Percentiles rank a stretch among this genome's conserved stretches.
Conservation (phyloP, 306 rosid species). For the Geum urbanum region DNA sequence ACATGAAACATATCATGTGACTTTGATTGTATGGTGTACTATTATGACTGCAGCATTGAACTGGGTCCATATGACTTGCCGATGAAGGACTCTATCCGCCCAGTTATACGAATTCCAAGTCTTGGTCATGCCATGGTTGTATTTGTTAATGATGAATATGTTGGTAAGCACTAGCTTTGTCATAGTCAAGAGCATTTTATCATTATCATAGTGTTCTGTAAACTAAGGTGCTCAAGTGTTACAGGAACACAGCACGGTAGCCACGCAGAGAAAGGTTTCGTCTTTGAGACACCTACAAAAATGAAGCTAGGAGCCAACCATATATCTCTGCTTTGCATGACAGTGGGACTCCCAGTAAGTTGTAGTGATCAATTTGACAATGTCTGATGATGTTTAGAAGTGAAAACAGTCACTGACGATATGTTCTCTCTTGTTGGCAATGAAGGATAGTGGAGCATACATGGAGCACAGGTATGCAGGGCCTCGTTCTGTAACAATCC, state of each 20-base stretch:
- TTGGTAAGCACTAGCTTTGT: constrained; percentile 45
- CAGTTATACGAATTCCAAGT: constrained; percentile 53
- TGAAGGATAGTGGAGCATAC: constrained; percentile 92
- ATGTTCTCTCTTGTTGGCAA: constrained; percentile 5
- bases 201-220: not conserved
- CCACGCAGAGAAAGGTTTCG: constrained; percentile 56
- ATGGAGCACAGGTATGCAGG: constrained; percentile 91
- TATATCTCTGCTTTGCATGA: constrained; percentile 46
- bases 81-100: constrained; percentile 27
- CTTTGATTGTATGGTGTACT: not conserved
- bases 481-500: constrained; percentile 43
- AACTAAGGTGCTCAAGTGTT: constrained; percentile 2
- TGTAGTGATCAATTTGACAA: not conserved
- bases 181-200: not conserved
- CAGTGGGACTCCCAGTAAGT: constrained; percentile 81
- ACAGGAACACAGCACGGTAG: constrained; percentile 62
- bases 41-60: constrained; percentile 43
- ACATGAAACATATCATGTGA: not conserved
- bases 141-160: constrained; percentile 52
- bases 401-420: not conserved
- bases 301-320: constrained; percentile 48
- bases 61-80: constrained; percentile 47
- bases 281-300: constrained; percentile 27
- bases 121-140: constrained; percentile 70
- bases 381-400: constrained; percentile 2